These are phyloP conservation scores for Leishmania gerbilli DNA, from an alignment of 208 protist genomes.

Conservation along the genomic window DNA sequence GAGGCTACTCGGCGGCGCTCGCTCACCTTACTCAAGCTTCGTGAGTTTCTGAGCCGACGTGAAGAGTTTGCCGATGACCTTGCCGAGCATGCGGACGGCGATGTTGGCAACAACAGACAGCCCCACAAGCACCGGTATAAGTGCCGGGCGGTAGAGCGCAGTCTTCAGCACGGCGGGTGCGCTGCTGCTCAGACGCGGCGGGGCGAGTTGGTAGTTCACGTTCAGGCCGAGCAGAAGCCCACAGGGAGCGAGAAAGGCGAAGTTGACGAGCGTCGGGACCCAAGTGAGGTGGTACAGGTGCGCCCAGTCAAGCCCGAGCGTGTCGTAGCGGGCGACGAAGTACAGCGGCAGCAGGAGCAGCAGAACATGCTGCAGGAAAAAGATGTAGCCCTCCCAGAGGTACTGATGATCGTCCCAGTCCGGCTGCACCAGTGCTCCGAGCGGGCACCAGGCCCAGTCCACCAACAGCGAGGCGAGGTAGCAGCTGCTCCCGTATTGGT, in stretches of 20 bases:
- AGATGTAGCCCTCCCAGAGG: conserved; percentile 50
- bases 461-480: conserved; percentile 67
- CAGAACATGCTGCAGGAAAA: conserved; percentile 61
- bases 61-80: neutral
- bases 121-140: conserved; percentile 41
- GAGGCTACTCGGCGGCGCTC: neutral
- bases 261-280: conserved; percentile 54
- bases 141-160: conserved; percentile 42
- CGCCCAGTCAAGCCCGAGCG: conserved; percentile 36
- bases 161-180: conserved; percentile 19
- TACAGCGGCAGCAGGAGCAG: conserved; percentile 72
- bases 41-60: neutral
- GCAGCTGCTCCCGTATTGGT: conserved; percentile 46
- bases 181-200: conserved; percentile 39
- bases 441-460: conserved; percentile 57
- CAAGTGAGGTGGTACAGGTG: conserved; percentile 69
- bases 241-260: conserved; percentile 48
- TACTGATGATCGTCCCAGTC: conserved; percentile 75
- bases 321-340: conserved; percentile 61
- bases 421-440: conserved; percentile 36
- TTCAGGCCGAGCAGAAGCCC: conserved; percentile 67
- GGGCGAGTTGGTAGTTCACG: conserved; percentile 79
- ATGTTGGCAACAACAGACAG: conserved; percentile 39
- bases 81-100: conserved; percentile 17
- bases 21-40: neutral